Base-by-base conservation (phyloP, 495 filamentous ascomycete species). In the Penicillium silybi region DNA sequence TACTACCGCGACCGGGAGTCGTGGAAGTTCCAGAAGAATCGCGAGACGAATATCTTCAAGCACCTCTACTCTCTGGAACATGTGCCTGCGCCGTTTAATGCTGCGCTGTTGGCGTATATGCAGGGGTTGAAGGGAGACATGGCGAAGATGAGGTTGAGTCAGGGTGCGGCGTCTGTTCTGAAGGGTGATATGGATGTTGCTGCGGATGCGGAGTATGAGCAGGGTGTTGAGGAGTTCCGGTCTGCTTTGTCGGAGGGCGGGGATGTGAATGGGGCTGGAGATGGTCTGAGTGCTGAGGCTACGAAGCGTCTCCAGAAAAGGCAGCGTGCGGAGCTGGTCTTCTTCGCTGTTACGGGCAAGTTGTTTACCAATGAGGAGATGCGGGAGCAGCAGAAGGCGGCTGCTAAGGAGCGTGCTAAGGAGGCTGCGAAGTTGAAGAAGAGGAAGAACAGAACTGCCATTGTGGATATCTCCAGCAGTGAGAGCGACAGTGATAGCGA, bases 21-120 rank as follows among this genome's bases (percentile, higher is more conserved):
- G 34, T 96, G 91, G 91, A 96, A 95, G 68, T 96, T 96, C 73
- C 92, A 92, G 74, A 96, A 96, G 73, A 86, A 85, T 48, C 80
- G 87, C 62, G 89, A 95, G 70, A 87, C 82, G 15, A 80, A 86
- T 48, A 69, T 96, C 15, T 80, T 96, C 66, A 92, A 91, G 71
- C 82, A 93, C 63, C 67, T 88, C 19, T 88, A 92, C 59, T 83
- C 87, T 50, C 64, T 82, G 41, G 73, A 83, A 43, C 73, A 74
- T 32, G 79, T 95, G 16, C 88, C 89, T 0, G 67, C 82, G 9
- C 65, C 73, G 44, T 82, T 89, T 62, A 81, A 86, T 50, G 56
- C 74, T 17, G 75, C 82, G 9, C 80, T 95, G 22, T 75, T 84
- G 52, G 66, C 74, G 18, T 95, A 95, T 66, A 73, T 95, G 47